Evolutionary conservation across 768 basidiomycete genomes (phyloP).

Genomic region (Mycena galopus): DNA sequence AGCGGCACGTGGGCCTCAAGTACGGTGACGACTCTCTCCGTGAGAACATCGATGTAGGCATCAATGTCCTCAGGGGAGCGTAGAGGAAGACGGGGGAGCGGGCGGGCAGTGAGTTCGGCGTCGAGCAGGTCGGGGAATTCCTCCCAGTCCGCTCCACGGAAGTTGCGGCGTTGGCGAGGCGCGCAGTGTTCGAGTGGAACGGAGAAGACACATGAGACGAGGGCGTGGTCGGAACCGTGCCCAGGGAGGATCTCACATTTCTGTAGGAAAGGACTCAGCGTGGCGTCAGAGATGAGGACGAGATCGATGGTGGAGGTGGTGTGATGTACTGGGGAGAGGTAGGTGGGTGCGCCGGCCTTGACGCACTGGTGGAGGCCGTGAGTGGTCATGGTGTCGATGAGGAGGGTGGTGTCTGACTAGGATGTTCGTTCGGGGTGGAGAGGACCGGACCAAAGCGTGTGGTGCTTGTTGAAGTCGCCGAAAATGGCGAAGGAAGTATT

Average conservation of each 20-base stretch:
- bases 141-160: slow-evolving; percentile 9
- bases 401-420: neutral
- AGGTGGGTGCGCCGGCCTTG: slow-evolving; percentile 6
- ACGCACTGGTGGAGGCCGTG: neutral
- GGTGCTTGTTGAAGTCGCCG: slow-evolving; percentile 11
- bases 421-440: slow-evolving; percentile 1
- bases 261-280: neutral
- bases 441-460: neutral
- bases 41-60: neutral
- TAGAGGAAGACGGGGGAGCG: neutral
- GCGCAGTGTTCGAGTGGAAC: neutral
- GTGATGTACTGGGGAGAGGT: slow-evolving; percentile 1
- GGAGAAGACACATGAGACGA: neutral
- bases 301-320: slow-evolving; percentile 9
- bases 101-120: neutral
- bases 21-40: neutral
- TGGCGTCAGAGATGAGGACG: neutral
- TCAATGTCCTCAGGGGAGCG: neutral
- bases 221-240: neutral
- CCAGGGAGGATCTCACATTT: slow-evolving; percentile 8
- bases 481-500: neutral
- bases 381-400: neutral
- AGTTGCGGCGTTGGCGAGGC: slow-evolving; percentile 3
- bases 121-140: neutral
- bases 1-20: no score